Percentiles rank a stretch among this genome's conserved stretches.
Conservation (phyloP, 306 rosid species). For the Gillenia trifoliata region DNA sequence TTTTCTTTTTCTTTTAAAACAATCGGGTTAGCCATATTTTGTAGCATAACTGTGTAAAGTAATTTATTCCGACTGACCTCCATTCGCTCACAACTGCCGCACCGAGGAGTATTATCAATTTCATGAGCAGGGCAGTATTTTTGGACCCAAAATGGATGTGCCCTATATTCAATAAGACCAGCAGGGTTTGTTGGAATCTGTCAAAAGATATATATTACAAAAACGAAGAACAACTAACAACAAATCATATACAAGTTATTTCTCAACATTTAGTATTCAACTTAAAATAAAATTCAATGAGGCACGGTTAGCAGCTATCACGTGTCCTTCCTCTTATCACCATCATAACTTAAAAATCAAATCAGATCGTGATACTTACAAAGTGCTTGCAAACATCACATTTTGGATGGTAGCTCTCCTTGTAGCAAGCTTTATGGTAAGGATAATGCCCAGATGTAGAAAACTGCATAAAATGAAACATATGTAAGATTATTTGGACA, state of each 20-base stretch:
- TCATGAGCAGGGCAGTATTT: constrained; percentile 97
- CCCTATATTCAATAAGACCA: constrained; percentile 99
- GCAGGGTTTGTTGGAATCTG: constrained; percentile 99
- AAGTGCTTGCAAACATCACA: constrained; percentile 99
- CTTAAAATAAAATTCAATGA: too few relatives aligned
- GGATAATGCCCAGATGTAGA: constrained; percentile 87
- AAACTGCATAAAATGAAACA: constrained; percentile 44
- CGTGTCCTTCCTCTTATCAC: background rate
- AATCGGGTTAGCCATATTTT: background rate
- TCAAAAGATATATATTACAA: constrained; percentile 56
- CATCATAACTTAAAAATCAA: background rate
- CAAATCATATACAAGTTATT: constrained; percentile 20
- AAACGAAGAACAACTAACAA: constrained; percentile 44
- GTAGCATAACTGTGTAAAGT: background rate
- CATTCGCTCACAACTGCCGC: constrained; percentile 99
- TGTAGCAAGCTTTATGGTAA: constrained; percentile 89
- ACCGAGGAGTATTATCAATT: constrained; percentile 87
- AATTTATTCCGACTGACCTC: constrained; percentile 55
- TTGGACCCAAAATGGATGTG: constrained; percentile 98
- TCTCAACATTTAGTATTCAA: background rate
- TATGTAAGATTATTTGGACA: background rate
- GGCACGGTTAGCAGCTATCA: background rate
- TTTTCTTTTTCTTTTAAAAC: background rate
- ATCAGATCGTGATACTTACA: constrained; percentile 41
- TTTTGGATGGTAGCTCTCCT: constrained; percentile 92